Conservation (phyloP, 176 grass and related monocot genomes). For the Alloteropsis semialata region DNA sequence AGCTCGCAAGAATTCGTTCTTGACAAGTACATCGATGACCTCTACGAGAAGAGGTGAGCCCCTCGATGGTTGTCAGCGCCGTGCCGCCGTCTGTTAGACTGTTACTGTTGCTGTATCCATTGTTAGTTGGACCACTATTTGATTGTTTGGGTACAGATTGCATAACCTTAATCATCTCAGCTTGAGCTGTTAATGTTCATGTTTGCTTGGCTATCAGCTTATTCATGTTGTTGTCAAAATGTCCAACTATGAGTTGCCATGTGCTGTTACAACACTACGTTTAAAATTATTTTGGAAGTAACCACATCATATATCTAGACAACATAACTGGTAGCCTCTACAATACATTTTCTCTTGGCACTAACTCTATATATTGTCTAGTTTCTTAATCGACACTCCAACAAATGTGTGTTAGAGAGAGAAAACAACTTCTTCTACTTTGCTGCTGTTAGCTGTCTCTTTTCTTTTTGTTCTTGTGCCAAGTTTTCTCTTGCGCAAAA, state of each 20-base stretch:
- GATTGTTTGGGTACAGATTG: neutral
- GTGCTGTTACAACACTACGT: neutral
- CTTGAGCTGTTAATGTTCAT: neutral
- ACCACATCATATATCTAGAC: neutral
- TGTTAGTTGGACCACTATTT: neutral
- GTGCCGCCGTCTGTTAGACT: no score
- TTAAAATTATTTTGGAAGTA: neutral
- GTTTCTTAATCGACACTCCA: neutral
- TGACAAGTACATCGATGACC: constrained; percentile 57
- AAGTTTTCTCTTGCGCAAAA: neutral
- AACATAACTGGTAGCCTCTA: neutral
- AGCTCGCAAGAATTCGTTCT: constrained; percentile 61
- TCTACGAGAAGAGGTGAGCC: constrained; percentile 71
- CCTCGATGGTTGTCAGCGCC: neutral
- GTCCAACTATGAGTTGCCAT: neutral
- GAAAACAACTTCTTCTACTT: neutral
- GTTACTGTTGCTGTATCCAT: neutral
- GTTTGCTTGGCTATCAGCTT: neutral
- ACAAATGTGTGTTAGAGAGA: neutral
- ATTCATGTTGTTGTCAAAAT: neutral
- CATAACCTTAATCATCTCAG: neutral
- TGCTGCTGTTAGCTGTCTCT: neutral
- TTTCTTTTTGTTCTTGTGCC: neutral
- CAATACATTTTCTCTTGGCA: neutral
- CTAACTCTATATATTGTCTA: neutral